Conservation (phyloP, 1,284 basidiomycete species). For the Waitea zeae region DNA sequence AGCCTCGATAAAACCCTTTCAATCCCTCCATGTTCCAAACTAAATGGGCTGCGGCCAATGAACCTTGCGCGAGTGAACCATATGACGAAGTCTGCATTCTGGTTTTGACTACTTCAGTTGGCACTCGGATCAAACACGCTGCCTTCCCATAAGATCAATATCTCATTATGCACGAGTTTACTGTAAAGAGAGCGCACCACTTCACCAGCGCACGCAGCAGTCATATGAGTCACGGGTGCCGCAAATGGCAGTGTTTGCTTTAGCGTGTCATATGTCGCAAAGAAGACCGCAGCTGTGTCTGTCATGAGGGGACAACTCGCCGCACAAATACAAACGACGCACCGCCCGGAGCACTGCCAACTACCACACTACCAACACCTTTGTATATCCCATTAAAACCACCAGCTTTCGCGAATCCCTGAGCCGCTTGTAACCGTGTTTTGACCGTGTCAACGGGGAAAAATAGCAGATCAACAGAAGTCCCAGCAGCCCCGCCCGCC, state of each 20-base stretch:
- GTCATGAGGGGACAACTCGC: not conserved
- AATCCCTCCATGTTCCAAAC: conserved; percentile 42
- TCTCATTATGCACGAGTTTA: conserved; percentile 9
- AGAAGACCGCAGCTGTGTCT: conserved; percentile 76
- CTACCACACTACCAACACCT: conserved; percentile 87
- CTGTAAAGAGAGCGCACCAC: conserved; percentile 33
- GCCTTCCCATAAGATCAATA: conserved; percentile 39
- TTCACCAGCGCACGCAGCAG: conserved; percentile 71
- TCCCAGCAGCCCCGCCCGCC: conserved; percentile 81
- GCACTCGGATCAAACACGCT: conserved; percentile 86
- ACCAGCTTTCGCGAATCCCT: conserved; percentile 77
- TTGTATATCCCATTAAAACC: conserved; percentile 90
- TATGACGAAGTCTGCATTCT: conserved; percentile 64
- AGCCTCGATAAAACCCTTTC: conserved; percentile 65
- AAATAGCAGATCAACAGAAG: conserved; percentile 86
- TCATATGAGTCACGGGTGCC: conserved; percentile 62
- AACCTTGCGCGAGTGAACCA: conserved; percentile 28
- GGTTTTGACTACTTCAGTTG: conserved; percentile 89
- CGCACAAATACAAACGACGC: conserved; percentile 13
- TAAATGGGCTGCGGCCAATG: conserved; percentile 26
- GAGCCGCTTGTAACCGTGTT: conserved; percentile 79
- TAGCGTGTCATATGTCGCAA: conserved; percentile 84
- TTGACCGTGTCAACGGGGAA: conserved; percentile 96
- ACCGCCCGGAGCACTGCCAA: conserved; percentile 95
- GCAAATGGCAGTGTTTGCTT: conserved; percentile 57